Evolutionary conservation across 2,329 filamentous ascomycete genomes (phyloP).

Genomic region (Epicoccum nigrum): DNA sequence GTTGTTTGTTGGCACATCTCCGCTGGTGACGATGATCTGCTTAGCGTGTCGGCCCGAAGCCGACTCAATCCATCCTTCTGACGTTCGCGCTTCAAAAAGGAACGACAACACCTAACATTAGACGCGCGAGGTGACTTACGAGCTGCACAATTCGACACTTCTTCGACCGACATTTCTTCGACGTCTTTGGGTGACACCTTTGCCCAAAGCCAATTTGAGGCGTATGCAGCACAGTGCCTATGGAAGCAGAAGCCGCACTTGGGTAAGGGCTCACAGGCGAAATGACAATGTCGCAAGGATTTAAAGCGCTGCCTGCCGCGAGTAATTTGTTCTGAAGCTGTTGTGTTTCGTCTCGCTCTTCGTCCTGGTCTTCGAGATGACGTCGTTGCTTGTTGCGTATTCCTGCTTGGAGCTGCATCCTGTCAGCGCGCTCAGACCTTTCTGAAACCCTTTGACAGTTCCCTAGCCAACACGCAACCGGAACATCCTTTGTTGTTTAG

Average conservation of each 20-base stretch:
- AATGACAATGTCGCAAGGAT: too few relatives aligned
- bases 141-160: too few relatives aligned
- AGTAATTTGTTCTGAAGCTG: background rate
- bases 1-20: slow-evolving; percentile 13
- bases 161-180: too few relatives aligned
- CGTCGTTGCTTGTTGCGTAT: slow-evolving; percentile 13
- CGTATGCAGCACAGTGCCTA: too few relatives aligned
- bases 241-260: too few relatives aligned
- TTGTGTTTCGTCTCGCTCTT: background rate
- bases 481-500: background rate
- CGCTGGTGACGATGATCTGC: slow-evolving; percentile 12
- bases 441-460: background rate
- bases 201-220: too few relatives aligned
- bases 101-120: background rate
- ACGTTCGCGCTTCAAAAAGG: too few relatives aligned
- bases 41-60: slow-evolving; percentile 10
- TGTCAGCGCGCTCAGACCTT: slow-evolving; percentile 4
- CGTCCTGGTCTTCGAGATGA: slow-evolving; percentile 18
- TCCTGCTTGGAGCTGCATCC: slow-evolving; percentile 8
- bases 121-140: too few relatives aligned
- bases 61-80: background rate
- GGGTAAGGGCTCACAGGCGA: too few relatives aligned
- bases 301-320: too few relatives aligned
- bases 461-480: background rate
- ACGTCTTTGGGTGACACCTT: too few relatives aligned